Percentiles rank a stretch among this genome's conserved stretches.
Evolutionary conservation across 2,329 filamentous ascomycete species (phyloP).

Genomic region (Fusarium subglutinans): DNA sequence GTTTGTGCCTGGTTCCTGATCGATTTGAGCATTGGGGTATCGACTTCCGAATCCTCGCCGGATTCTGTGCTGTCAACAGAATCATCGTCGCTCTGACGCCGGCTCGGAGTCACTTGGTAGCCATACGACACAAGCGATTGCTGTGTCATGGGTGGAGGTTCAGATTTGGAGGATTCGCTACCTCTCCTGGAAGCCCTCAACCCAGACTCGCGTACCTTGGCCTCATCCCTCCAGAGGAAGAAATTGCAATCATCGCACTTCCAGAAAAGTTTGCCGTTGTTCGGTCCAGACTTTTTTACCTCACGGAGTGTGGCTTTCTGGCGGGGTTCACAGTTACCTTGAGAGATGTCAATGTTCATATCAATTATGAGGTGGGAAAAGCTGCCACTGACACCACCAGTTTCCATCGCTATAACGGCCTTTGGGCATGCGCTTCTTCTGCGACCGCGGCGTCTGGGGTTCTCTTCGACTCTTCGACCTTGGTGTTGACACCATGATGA

Average conservation of each 20-base stretch:
- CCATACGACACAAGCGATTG: slow-evolving; percentile 44
- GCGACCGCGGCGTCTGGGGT: slow-evolving; percentile 39
- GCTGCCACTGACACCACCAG: slow-evolving; percentile 50
- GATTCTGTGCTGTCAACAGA: slow-evolving; percentile 18
- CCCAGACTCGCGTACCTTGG: slow-evolving; percentile 44
- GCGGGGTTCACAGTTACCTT: slow-evolving; percentile 57
- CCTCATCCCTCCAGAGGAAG: slow-evolving; percentile 57
- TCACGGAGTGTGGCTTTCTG: slow-evolving; percentile 47
- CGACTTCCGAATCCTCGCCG: slow-evolving; percentile 17
- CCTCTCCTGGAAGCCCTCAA: slow-evolving; percentile 12
- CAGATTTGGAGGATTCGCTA: slow-evolving; percentile 30
- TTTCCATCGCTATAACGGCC: slow-evolving; percentile 47
- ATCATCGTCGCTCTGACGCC: slow-evolving; percentile 18
- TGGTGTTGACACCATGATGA: slow-evolving; percentile 29
- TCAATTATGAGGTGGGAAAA: neutral
- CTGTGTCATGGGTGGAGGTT: slow-evolving; percentile 44
- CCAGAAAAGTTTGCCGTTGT: slow-evolving; percentile 56
- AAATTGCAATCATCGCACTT: slow-evolving; percentile 55
- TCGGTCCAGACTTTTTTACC: slow-evolving; percentile 51
- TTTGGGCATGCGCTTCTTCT: slow-evolving; percentile 45
- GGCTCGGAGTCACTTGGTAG: slow-evolving; percentile 38
- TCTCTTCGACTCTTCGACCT: slow-evolving; percentile 9
- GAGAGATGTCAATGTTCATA: neutral
- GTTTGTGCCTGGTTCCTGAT: neutral
- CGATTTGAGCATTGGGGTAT: neutral